These are phyloP conservation scores for Arabis hirsuta DNA, from an alignment of 345 rosid genomes.

Conservation along the genomic window DNA sequence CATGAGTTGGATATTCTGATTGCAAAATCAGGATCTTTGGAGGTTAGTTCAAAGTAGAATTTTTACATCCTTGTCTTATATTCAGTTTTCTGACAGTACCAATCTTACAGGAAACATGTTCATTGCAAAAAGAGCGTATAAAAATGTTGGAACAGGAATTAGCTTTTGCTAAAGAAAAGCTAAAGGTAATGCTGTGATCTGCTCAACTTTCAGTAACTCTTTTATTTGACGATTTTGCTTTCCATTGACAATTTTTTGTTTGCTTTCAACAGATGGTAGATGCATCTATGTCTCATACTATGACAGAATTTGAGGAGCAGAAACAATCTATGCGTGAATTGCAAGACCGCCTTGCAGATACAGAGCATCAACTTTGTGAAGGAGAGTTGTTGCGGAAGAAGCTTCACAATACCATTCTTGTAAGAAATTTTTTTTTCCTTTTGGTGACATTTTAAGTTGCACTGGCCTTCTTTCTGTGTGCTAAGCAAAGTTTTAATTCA, in stretches of 20 bases:
- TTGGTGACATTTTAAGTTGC: background rate
- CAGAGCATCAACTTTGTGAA: constrained; percentile 62
- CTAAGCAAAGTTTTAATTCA: constrained; percentile 30
- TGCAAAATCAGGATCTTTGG: constrained; percentile 60
- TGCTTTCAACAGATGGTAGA: constrained; percentile 52
- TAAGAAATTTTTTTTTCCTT: constrained; percentile 32
- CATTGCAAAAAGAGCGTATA: constrained; percentile 76
- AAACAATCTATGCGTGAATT: constrained; percentile 47
- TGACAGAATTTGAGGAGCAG: constrained; percentile 61
- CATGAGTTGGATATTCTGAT: constrained; percentile 66
- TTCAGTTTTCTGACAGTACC: constrained; percentile 23
- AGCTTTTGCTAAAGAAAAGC: constrained; percentile 70
- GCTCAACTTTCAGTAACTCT: too few relatives aligned
- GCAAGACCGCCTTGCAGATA: constrained; percentile 60
- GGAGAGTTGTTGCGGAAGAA: constrained; percentile 83
- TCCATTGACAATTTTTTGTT: too few relatives aligned
- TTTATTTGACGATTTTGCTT: too few relatives aligned
- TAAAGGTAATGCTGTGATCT: constrained; percentile 48
- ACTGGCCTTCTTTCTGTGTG: background rate
- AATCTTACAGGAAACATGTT: constrained; percentile 72
- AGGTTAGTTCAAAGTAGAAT: constrained; percentile 55
- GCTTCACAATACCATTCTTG: constrained; percentile 88
- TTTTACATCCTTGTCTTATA: background rate
- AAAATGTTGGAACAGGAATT: constrained; percentile 60
- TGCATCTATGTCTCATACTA: constrained; percentile 57